phyloP scores from a whole-genome alignment of 176 grass and related monocot genomes.

The Poa annua region DNA sequence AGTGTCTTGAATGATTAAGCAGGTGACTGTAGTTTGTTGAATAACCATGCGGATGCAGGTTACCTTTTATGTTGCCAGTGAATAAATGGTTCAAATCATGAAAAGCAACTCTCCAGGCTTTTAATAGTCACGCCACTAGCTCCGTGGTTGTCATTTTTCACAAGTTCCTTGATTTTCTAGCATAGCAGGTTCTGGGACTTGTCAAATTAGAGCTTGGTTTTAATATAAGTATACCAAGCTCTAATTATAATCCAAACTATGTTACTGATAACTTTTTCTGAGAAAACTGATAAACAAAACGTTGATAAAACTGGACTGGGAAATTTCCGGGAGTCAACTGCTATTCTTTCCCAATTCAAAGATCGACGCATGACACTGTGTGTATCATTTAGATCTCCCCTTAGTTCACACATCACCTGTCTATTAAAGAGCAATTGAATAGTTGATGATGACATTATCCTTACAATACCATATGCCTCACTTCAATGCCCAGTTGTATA shows the following conservation, averaged over 20 bases:
- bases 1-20: constrained; percentile 4
- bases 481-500: constrained; percentile 33
- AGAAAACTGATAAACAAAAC: not conserved
- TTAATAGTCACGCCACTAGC: not conserved
- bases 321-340: not conserved
- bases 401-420: constrained; percentile 37
- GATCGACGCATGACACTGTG: not conserved
- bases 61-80: not conserved
- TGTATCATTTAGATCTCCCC: not conserved
- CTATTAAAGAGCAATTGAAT: constrained; percentile 41
- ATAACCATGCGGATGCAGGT: not conserved
- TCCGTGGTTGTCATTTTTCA: not conserved
- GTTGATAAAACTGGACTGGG: not conserved
- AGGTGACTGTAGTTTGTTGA: not conserved
- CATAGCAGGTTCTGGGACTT: not conserved
- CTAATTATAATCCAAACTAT: not conserved
- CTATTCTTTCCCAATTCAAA: not conserved
- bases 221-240: not conserved
- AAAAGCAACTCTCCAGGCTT: not conserved
- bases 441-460: constrained; percentile 31
- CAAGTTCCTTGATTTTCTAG: constrained; percentile 22
- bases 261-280: constrained; percentile 1
- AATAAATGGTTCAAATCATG: not conserved
- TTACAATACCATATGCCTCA: constrained; percentile 16
- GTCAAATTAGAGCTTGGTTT: constrained; percentile 1